Conservation (phyloP, 1,284 basidiomycete species). For the Sporisorium sorghi region DNA sequence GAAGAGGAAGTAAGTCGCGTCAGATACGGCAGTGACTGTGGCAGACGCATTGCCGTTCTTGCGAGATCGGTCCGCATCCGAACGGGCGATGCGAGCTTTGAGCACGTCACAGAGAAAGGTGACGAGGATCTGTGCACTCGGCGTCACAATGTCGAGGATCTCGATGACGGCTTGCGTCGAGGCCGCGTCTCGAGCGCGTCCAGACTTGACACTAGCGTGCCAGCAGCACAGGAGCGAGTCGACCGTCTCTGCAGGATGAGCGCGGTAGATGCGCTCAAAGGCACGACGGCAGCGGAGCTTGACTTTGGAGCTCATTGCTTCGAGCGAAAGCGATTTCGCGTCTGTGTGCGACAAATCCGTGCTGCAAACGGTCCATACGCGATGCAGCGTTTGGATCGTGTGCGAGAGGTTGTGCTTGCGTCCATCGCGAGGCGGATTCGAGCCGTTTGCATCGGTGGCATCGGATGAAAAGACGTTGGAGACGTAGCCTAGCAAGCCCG, state of each 20-base stretch:
- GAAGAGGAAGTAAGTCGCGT: slow-evolving; percentile 78
- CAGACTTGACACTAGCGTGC: slow-evolving; percentile 69
- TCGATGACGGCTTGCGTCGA: slow-evolving; percentile 74
- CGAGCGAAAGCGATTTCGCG: slow-evolving; percentile 48
- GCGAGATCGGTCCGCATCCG: slow-evolving; percentile 70
- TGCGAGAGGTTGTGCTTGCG: slow-evolving; percentile 26
- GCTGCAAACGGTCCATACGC: slow-evolving; percentile 41
- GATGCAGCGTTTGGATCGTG: slow-evolving; percentile 51
- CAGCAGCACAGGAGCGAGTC: slow-evolving; percentile 84
- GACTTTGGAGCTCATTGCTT: slow-evolving; percentile 32
- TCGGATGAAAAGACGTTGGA: slow-evolving; percentile 58
- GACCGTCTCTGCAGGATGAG: slow-evolving; percentile 82
- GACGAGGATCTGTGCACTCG: slow-evolving; percentile 87
- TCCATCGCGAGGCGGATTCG: slow-evolving; percentile 4
- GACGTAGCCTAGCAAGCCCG: slow-evolving; percentile 55
- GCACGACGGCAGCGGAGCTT: slow-evolving; percentile 38
- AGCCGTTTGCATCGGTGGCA: slow-evolving; percentile 1
- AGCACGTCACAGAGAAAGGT: slow-evolving; percentile 84
- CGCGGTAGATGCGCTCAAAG: slow-evolving; percentile 86
- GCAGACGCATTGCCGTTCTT: slow-evolving; percentile 10
- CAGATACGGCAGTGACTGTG: slow-evolving; percentile 15
- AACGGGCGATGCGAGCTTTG: slow-evolving; percentile 68
- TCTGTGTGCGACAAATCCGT: slow-evolving; percentile 24
- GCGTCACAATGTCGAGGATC: slow-evolving; percentile 82
- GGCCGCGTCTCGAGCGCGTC: slow-evolving; percentile 2